Evolutionary conservation across 2,329 filamentous ascomycete genomes (phyloP).

Genomic region (Huntiella abstrusa): DNA sequence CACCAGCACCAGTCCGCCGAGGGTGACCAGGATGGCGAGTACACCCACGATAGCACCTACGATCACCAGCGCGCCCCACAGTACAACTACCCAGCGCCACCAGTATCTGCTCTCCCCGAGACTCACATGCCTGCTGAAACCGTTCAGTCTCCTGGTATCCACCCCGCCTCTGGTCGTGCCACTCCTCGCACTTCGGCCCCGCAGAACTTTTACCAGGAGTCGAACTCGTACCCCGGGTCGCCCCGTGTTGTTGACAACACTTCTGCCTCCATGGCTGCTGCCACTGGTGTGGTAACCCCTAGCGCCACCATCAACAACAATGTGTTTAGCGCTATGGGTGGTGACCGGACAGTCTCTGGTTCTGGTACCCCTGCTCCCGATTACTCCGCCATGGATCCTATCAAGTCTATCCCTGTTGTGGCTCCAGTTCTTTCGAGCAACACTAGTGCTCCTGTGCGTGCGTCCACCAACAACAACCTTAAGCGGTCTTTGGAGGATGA

Average conservation of each 20-base stretch:
- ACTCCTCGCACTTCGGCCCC: slow-evolving; percentile 65
- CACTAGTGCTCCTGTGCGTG: slow-evolving; percentile 25
- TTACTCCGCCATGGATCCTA: slow-evolving; percentile 45
- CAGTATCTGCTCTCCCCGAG: slow-evolving; percentile 49
- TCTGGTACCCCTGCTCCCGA: slow-evolving; percentile 51
- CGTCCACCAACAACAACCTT: slow-evolving; percentile 41
- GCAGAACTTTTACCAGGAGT: slow-evolving; percentile 48
- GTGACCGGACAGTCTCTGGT: slow-evolving; percentile 44
- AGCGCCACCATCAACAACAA: slow-evolving; percentile 49
- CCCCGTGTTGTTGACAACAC: slow-evolving; percentile 33
- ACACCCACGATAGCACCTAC: slow-evolving; percentile 62
- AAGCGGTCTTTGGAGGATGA: slow-evolving; percentile 39
- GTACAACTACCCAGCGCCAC: slow-evolving; percentile 60
- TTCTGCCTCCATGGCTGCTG: too few species aligned
- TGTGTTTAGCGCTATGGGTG: slow-evolving; percentile 77
- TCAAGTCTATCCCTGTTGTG: slow-evolving; percentile 38
- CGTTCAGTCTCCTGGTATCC: slow-evolving; percentile 47
- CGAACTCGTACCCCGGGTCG: slow-evolving; percentile 57
- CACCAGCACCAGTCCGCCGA: slow-evolving; percentile 27
- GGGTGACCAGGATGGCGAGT: slow-evolving; percentile 61
- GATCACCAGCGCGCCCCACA: slow-evolving; percentile 45
- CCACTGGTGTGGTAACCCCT: too few species aligned
- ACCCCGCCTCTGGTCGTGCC: slow-evolving; percentile 49
- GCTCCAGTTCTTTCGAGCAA: slow-evolving; percentile 21
- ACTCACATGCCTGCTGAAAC: slow-evolving; percentile 70